Percentiles rank a stretch among this genome's conserved stretches.
These are phyloP conservation scores for Buxus sempervirens DNA, from an alignment of 164 flowering plant species.

Conservation along the genomic window DNA sequence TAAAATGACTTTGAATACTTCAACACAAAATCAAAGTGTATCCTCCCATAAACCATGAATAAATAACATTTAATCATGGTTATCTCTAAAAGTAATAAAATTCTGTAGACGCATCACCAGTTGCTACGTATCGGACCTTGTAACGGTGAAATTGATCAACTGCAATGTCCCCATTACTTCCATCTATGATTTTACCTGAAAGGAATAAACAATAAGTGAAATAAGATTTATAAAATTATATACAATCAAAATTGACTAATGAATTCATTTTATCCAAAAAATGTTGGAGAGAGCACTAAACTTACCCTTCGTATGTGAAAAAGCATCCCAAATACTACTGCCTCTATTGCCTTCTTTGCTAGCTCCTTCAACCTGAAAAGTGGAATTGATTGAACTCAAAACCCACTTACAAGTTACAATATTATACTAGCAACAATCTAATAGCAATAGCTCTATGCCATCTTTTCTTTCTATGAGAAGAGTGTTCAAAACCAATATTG, in stretches of 20 bases:
- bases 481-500: not conserved
- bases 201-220: not conserved
- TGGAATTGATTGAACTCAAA: not conserved
- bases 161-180: constrained; percentile 79
- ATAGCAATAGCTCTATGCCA: not conserved
- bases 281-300: not conserved
- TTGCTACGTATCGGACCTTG: constrained; percentile 36
- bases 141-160: constrained; percentile 87
- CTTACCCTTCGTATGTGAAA: constrained; percentile 50
- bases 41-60: too few species aligned
- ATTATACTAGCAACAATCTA: not conserved
- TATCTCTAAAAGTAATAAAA: not conserved
- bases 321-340: constrained; percentile 84
- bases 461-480: not conserved
- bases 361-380: constrained; percentile 80
- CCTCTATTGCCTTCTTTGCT: constrained; percentile 69
- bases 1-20: too few species aligned
- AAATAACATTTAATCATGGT: too few species aligned
- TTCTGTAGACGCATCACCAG: not conserved
- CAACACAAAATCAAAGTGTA: too few species aligned
- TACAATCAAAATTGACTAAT: not conserved
- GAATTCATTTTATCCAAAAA: not conserved
- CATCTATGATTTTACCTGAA: constrained; percentile 68
- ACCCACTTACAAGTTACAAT: not conserved
- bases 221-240: not conserved